phyloP scores from a whole-genome alignment of 768 basidiomycete species.

The Gelatoporia subvermispora region DNA sequence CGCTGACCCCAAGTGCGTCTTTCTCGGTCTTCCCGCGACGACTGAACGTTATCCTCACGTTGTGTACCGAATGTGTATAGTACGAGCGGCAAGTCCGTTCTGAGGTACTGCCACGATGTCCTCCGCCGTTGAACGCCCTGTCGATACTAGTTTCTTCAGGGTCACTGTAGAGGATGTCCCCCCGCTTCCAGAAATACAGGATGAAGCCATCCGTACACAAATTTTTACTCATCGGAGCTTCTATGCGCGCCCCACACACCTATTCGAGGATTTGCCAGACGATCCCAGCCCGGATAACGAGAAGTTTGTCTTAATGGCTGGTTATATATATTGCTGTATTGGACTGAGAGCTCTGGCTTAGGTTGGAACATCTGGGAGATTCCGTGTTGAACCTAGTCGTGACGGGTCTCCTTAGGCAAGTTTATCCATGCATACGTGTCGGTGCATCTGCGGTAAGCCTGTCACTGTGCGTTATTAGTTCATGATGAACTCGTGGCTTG shows the following conservation, averaged over 20 bases:
- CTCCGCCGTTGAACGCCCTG: too few relatives aligned
- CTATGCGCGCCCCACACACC: constrained; percentile 62
- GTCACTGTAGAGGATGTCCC: constrained; percentile 34
- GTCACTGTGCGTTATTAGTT: not conserved
- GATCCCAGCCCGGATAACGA: constrained; percentile 83
- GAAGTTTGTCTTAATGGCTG: constrained; percentile 43
- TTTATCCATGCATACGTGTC: constrained; percentile 66
- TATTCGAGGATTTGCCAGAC: constrained; percentile 69
- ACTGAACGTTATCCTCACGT: too few relatives aligned
- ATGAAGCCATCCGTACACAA: constrained; percentile 40
- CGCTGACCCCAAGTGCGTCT: too few relatives aligned
- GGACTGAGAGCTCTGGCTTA: constrained; percentile 22
- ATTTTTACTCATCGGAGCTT: constrained; percentile 77
- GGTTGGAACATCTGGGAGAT: constrained; percentile 76
- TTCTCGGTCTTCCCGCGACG: too few relatives aligned
- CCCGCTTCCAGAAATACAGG: constrained; percentile 51
- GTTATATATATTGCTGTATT: not conserved
- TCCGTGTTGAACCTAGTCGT: constrained; percentile 65
- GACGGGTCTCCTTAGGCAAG: constrained; percentile 56
- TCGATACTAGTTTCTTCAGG: too few relatives aligned
- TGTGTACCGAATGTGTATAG: too few relatives aligned
- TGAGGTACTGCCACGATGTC: too few relatives aligned
- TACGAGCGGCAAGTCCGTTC: too few relatives aligned
- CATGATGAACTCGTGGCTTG: not conserved
- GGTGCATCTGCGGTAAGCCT: constrained; percentile 68